phyloP scores from a whole-genome alignment of 2,329 filamentous ascomycete genomes.

The Claviceps monticola region DNA sequence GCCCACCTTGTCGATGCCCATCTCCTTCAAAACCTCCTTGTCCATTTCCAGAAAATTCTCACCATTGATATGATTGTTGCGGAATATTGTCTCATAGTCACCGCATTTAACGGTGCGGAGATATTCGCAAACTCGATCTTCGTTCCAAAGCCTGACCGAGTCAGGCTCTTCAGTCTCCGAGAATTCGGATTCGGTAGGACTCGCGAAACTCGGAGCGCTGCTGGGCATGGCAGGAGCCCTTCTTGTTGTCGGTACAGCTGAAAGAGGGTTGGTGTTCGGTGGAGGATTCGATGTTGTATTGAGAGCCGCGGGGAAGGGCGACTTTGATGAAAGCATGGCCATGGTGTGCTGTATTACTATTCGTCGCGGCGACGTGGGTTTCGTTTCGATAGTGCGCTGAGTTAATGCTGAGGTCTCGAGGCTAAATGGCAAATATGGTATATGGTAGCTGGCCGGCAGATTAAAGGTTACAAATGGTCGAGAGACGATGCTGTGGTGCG shows the following conservation, averaged over 20 bases:
- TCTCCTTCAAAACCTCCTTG: slow-evolving; percentile 89
- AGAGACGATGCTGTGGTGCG: not conserved
- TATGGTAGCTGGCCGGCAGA: not conserved
- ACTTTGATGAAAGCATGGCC: slow-evolving; percentile 69
- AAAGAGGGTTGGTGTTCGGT: slow-evolving; percentile 30
- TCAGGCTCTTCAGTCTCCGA: slow-evolving; percentile 68
- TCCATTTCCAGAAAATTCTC: slow-evolving; percentile 96
- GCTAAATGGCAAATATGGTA: not conserved
- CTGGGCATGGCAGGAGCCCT: slow-evolving; percentile 35
- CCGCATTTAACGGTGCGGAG: slow-evolving; percentile 80
- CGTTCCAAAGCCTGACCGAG: slow-evolving; percentile 74
- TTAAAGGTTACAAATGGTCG: not conserved
- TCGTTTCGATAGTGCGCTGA: not conserved
- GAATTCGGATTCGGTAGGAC: slow-evolving; percentile 86
- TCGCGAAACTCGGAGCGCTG: slow-evolving; percentile 49
- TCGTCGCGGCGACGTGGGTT: not conserved
- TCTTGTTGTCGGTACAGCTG: slow-evolving; percentile 36
- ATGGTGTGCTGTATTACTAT: slow-evolving; percentile 26
- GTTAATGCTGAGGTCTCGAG: not conserved
- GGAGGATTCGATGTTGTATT: slow-evolving; percentile 30
- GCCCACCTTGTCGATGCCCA: slow-evolving; percentile 96
- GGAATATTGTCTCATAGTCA: slow-evolving; percentile 83
- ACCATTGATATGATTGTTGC: slow-evolving; percentile 91
- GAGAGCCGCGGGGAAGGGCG: slow-evolving; percentile 47
- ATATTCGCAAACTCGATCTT: slow-evolving; percentile 84